Evolutionary conservation across 768 basidiomycete species (phyloP), one percentile per base, ranked within the genome.

Genomic region (Cantharellus cinnabarinus): DNA sequence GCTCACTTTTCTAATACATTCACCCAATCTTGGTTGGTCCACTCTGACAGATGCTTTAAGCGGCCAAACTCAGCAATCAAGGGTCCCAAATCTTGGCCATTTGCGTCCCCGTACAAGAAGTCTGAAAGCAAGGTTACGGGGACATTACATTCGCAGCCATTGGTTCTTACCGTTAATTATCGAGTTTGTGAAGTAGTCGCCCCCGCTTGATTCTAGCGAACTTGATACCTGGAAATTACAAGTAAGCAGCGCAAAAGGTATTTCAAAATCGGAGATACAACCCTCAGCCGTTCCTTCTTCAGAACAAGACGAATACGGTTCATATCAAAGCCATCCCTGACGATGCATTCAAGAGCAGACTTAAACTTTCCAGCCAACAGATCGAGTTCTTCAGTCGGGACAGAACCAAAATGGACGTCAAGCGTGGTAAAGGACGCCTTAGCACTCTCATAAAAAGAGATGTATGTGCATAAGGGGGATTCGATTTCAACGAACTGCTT

Each of bases 401-500:
- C 82, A 10, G 89, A 89, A 29, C 83, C 81, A 54, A 89, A 71
- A 66, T 85, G 89, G 44, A 93, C 74, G 3, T 82, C 77, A 51
- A 98, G 68, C 67, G 85, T 82, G 42, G 81, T 76, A 54, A 76
- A 74, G 14, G 82, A 83, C 2, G 85, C 82, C 14, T 89, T 76
- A 41, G 77, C 76, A 44, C 86, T 82, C 65, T 89, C 82, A 61
- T 78, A 78, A 64, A 97, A 86, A 65, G 83, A 85, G 65, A 99
- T 85, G 62, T 84, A 86, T 5, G 86, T 83, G 70, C 88, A 95
- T 56, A 87, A 76, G 0, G 95, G 95, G 54, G 82, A 80, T 63
- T 90, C 82, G 57, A 83, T 85, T 70, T 99, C 95, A 48, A 98
- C 76, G 62, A 85, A 95, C 69, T 91, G 87, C 70, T 93, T 95